A percentile compares a stretch with the other conserved stretches of the same genome.
Conservation (phyloP, 345 rosid species). For the Linum usitatissimum region DNA sequence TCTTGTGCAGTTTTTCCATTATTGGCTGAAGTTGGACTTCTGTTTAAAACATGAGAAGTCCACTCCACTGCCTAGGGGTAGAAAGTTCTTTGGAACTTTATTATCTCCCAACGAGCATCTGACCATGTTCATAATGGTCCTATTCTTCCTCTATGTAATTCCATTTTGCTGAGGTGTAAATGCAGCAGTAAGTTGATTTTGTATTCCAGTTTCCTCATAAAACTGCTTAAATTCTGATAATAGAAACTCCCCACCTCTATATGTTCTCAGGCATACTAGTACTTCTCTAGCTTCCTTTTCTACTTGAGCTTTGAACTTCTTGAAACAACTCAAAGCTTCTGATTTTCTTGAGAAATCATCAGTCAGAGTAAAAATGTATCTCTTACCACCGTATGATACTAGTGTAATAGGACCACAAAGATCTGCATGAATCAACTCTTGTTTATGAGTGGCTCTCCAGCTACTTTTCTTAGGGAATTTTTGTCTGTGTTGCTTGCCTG, state of each 20-base stretch:
- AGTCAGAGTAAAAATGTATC: not conserved
- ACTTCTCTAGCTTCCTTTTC: not conserved
- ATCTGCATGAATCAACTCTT: not conserved
- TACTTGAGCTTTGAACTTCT: not conserved
- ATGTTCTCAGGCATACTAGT: not conserved
- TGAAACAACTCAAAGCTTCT: not conserved
- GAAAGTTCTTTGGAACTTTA: not conserved
- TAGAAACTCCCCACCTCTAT: not conserved
- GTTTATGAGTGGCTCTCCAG: not conserved
- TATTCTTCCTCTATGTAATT: not conserved
- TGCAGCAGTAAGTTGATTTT: not conserved
- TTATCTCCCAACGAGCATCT: not conserved
- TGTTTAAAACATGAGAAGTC: not conserved
- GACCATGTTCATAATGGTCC: constrained; percentile 3
- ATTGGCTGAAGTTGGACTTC: not conserved
- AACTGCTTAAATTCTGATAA: not conserved
- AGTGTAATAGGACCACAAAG: not conserved
- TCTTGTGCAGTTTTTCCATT: no score
- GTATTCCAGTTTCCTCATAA: not conserved
- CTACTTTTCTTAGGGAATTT: not conserved
- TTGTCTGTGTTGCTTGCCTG: not conserved
- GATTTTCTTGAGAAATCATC: not conserved
- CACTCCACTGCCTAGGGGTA: not conserved
- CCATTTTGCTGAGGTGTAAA: not conserved
- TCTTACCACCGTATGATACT: not conserved